phyloP scores from a whole-genome alignment of 768 basidiomycete genomes.

The Rhizopogon vesiculosus region DNA sequence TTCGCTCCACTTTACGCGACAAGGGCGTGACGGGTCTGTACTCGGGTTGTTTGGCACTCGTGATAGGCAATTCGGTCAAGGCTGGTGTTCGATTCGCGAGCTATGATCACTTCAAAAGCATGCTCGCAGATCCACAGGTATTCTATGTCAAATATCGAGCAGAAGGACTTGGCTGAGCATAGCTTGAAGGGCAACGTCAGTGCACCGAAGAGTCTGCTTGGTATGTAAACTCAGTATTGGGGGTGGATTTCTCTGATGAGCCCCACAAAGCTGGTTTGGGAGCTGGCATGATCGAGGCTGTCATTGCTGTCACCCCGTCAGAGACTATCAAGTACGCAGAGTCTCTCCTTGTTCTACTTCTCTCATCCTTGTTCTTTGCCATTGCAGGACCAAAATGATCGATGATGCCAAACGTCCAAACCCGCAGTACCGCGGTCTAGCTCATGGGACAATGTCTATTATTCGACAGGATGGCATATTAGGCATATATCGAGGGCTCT shows the following conservation, averaged over 20 bases:
- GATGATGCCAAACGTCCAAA: conserved; percentile 85
- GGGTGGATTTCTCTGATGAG: not conserved
- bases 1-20: conserved; percentile 65
- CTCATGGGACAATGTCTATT: conserved; percentile 81
- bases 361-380: not conserved
- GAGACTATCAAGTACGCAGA: conserved; percentile 92
- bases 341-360: too few species aligned
- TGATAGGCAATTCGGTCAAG: conserved; percentile 89
- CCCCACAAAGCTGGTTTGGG: conserved; percentile 58
- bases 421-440: conserved; percentile 82
- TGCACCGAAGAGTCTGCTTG: conserved; percentile 78
- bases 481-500: conserved; percentile 87
- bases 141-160: not conserved
- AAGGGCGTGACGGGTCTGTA: conserved; percentile 88
- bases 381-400: conserved; percentile 89
- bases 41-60: conserved; percentile 84
- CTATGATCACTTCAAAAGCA: conserved; percentile 88
- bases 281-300: conserved; percentile 88
- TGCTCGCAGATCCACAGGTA: conserved; percentile 82
- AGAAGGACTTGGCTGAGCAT: not conserved
- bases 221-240: conserved; percentile 33
- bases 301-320: conserved; percentile 94
- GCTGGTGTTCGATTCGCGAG: conserved; percentile 95
- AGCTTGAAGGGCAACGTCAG: conserved; percentile 78
- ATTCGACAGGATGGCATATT: conserved; percentile 78